These are phyloP conservation scores for Leishmania tropica DNA, from an alignment of 208 protist species.

Conservation along the genomic window DNA sequence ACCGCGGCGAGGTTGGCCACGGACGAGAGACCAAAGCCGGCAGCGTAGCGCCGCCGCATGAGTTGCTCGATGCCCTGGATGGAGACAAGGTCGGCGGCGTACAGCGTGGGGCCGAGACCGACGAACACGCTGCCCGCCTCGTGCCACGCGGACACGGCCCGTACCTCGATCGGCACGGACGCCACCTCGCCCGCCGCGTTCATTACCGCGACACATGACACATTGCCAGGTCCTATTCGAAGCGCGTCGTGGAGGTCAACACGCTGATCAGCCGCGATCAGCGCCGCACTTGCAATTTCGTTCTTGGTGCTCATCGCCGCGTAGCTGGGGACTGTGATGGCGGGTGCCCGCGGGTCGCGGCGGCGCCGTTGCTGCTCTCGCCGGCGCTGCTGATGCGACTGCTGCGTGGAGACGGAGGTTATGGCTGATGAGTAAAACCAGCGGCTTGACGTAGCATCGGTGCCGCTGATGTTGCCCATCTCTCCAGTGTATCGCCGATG, in stretches of 20 bases:
- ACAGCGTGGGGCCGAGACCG: conserved; percentile 59
- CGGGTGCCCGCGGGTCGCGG: conserved; percentile 13
- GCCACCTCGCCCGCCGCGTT: conserved; percentile 65
- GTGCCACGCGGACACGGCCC: conserved; percentile 56
- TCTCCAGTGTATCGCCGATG: conserved; percentile 1
- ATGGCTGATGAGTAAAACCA: conserved; percentile 15
- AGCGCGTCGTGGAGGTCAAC: conserved; percentile 31
- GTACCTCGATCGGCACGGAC: conserved; percentile 55
- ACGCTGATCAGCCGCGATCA: conserved; percentile 19
- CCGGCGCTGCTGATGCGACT: conserved; percentile 3
- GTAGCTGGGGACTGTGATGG: conserved; percentile 33
- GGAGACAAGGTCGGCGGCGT: conserved; percentile 47
- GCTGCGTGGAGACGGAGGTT: conserved; percentile 13
- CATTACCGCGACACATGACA: conserved; percentile 69
- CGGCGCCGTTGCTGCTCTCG: conserved; percentile 2
- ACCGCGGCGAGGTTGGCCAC: conserved; percentile 52
- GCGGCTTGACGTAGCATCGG: conserved; percentile 14
- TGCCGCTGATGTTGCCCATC: background rate
- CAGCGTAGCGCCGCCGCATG: conserved; percentile 67
- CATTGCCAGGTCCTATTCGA: conserved; percentile 47
- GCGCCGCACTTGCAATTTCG: conserved; percentile 25
- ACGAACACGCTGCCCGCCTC: conserved; percentile 65
- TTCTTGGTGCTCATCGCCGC: conserved; percentile 20
- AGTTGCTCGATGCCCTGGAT: conserved; percentile 61
- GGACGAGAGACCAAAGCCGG: conserved; percentile 73